These are phyloP conservation scores for Crinitomyces ghanaensis DNA, from an alignment of 805 yeast species.

Conservation along the genomic window DNA sequence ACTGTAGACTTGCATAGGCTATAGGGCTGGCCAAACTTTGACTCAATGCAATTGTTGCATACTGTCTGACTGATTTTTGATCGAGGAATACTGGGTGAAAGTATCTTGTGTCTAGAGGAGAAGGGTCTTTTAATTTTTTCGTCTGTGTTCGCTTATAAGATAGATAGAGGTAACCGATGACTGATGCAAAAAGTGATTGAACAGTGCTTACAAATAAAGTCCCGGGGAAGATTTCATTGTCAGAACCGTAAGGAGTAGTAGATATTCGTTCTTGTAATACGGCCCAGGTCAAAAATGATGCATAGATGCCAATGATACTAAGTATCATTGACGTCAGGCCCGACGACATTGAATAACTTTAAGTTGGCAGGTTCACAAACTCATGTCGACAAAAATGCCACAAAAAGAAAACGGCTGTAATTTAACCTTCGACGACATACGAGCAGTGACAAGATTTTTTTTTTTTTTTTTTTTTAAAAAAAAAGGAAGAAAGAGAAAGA, in stretches of 20 bases:
- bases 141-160: constrained; percentile 15
- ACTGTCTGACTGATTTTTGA: constrained; percentile 24
- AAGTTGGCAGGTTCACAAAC: no score
- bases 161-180: constrained; percentile 56
- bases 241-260: constrained; percentile 57
- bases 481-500: no score
- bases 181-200: constrained; percentile 64
- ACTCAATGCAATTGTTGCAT: constrained; percentile 50
- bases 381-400: no score
- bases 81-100: constrained; percentile 20
- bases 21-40: constrained; percentile 77
- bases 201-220: constrained; percentile 67
- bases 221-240: constrained; percentile 48
- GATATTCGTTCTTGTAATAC: constrained; percentile 81
- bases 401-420: no score
- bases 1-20: constrained; percentile 63
- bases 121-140: no score
- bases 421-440: no score
- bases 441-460: no score
- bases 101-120: no score
- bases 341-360: no score
- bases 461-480: no score
- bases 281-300: constrained; percentile 85
- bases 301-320: constrained; percentile 59
- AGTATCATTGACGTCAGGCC: constrained; percentile 13